These are phyloP conservation scores for Diplocarpon mali DNA, from an alignment of 2,329 filamentous ascomycete species.

Conservation along the genomic window DNA sequence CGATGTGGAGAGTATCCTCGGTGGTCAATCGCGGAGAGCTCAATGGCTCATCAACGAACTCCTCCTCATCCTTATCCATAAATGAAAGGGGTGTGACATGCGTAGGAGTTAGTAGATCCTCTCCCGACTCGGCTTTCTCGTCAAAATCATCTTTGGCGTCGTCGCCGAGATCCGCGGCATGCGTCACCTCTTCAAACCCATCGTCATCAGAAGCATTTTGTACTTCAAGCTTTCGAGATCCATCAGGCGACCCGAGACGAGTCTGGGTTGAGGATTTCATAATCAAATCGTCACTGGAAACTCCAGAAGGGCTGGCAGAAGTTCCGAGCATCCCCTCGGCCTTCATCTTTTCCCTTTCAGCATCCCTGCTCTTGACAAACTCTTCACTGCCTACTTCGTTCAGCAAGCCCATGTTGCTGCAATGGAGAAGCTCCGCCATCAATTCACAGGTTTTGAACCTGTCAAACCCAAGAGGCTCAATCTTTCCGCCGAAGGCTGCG, in stretches of 20 bases:
- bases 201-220: conserved; percentile 79
- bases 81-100: conserved; percentile 31
- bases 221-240: conserved; percentile 60
- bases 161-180: conserved; percentile 58
- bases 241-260: conserved; percentile 44
- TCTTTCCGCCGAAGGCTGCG: conserved; percentile 81
- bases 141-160: conserved; percentile 60
- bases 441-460: conserved; percentile 98
- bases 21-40: conserved; percentile 56
- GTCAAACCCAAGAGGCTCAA: conserved; percentile 93
- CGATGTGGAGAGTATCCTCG: conserved; percentile 39
- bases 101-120: conserved; percentile 35
- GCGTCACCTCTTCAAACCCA: conserved; percentile 81
- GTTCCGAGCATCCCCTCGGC: conserved; percentile 58
- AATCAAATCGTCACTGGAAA: conserved; percentile 50
- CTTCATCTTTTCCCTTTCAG: conserved; percentile 69
- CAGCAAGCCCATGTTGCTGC: conserved; percentile 94
- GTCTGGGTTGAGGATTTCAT: conserved; percentile 43
- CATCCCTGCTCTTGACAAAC: conserved; percentile 68
- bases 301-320: conserved; percentile 32
- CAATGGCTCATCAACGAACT: conserved; percentile 69
- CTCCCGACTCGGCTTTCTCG: conserved; percentile 39
- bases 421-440: conserved; percentile 95
- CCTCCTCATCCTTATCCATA: conserved; percentile 53
- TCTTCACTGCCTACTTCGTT: conserved; percentile 88